phyloP scores from a whole-genome alignment of 2,329 filamentous ascomycete species.

The Fusarium bactridioides region DNA sequence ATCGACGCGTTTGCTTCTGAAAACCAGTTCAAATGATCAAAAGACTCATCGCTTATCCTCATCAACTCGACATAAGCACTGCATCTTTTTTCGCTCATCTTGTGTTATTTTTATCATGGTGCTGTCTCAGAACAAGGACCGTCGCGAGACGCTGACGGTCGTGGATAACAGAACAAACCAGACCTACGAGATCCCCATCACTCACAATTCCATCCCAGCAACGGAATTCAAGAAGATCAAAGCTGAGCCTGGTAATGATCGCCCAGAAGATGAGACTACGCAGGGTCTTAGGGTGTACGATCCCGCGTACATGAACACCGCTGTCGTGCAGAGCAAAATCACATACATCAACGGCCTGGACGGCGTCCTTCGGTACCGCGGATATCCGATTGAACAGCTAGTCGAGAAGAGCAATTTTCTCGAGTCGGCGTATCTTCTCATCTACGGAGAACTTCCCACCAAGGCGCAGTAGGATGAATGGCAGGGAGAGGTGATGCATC shows the following conservation, averaged over 20 bases:
- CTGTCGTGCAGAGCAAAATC: slow-evolving; percentile 58
- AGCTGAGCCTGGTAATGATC: slow-evolving; percentile 45
- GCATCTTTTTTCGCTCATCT: background rate
- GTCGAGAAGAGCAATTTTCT: slow-evolving; percentile 59
- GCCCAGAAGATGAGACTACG: slow-evolving; percentile 55
- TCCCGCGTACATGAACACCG: slow-evolving; percentile 63
- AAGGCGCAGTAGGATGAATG: slow-evolving; percentile 50
- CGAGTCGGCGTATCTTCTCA: slow-evolving; percentile 59
- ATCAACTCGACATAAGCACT: background rate
- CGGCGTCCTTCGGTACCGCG: slow-evolving; percentile 60
- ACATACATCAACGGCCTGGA: slow-evolving; percentile 62
- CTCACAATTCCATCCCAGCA: slow-evolving; percentile 57
- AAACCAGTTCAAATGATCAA: background rate
- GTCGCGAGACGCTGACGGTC: slow-evolving; percentile 50
- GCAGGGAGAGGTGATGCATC: slow-evolving; percentile 59
- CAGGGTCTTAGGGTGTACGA: slow-evolving; percentile 60
- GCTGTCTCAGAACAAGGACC: background rate
- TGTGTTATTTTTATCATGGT: background rate
- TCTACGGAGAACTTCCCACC: slow-evolving; percentile 60
- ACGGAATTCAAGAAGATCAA: slow-evolving; percentile 62
- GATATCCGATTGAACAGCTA: slow-evolving; percentile 61
- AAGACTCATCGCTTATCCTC: background rate
- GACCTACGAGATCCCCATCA: slow-evolving; percentile 58
- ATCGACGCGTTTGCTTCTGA: slow-evolving; percentile 2
- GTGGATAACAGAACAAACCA: slow-evolving; percentile 59